Percentiles rank a stretch among this genome's conserved stretches.
Evolutionary conservation across 1,284 basidiomycete genomes (phyloP).

Genomic region (Austropuccinia psidii): DNA sequence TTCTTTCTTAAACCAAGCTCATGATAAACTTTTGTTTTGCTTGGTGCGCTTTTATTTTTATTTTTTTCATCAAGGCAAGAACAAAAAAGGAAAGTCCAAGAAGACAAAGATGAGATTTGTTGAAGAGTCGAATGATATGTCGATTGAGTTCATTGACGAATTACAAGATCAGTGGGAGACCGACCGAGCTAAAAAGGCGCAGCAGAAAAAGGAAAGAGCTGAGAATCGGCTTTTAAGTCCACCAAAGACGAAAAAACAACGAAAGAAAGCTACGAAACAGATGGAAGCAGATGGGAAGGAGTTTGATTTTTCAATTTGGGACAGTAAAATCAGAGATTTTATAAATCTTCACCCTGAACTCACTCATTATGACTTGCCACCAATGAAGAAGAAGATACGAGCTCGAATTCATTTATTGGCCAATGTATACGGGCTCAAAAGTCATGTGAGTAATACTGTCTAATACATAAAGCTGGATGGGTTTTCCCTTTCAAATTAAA

Average conservation of each 20-base stretch:
- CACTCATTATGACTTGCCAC: background rate
- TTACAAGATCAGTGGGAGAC: slow-evolving; percentile 19
- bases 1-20: too few relatives aligned
- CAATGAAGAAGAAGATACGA: slow-evolving; percentile 10
- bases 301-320: background rate
- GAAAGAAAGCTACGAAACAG: background rate
- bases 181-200: slow-evolving; percentile 1
- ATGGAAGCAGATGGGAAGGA: background rate
- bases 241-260: background rate
- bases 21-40: too few relatives aligned
- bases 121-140: background rate
- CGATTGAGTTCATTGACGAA: slow-evolving; percentile 8
- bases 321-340: slow-evolving; percentile 8
- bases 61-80: background rate
- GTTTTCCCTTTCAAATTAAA: background rate
- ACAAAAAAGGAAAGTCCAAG: background rate
- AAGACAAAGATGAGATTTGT: background rate
- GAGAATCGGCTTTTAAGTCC: background rate
- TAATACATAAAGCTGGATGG: background rate
- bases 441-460: slow-evolving; percentile 3
- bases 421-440: slow-evolving; percentile 10
- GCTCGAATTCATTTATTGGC: slow-evolving; percentile 2
- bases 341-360: background rate
- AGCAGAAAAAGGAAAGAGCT: background rate
- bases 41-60: too few relatives aligned